phyloP scores from a whole-genome alignment of 2,329 filamentous ascomycete species.

The Nemania abortiva region DNA sequence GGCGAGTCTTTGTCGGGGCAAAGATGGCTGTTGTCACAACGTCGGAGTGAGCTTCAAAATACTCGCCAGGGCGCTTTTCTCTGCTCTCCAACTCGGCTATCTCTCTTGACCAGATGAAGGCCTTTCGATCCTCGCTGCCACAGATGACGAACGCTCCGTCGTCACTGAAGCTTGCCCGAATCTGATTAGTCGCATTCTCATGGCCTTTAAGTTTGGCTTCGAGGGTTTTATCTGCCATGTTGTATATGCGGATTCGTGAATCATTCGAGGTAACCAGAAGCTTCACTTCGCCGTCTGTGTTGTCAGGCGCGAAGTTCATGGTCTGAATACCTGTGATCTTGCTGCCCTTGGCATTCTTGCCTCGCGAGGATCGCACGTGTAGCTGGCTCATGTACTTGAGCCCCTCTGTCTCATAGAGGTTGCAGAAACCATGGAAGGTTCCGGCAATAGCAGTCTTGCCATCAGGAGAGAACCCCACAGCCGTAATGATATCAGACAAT shows the following conservation, averaged over 20 bases:
- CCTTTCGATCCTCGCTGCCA: conserved; percentile 90
- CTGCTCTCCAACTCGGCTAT: conserved; percentile 72
- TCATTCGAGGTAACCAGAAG: conserved; percentile 95
- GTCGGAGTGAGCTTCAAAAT: conserved; percentile 89
- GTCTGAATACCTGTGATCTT: conserved; percentile 97
- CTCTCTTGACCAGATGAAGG: conserved; percentile 88
- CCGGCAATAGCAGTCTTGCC: conserved; percentile 91
- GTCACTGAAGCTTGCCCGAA: conserved; percentile 88
- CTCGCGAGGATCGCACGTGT: conserved; percentile 91
- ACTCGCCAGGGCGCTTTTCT: conserved; percentile 86
- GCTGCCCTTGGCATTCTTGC: conserved; percentile 94
- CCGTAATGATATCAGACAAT: conserved; percentile 89
- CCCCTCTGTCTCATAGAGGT: conserved; percentile 93
- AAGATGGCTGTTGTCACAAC: conserved; percentile 92
- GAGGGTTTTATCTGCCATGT: conserved; percentile 83
- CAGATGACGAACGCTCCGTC: conserved; percentile 89
- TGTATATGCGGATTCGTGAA: conserved; percentile 90
- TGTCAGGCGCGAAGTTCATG: conserved; percentile 65
- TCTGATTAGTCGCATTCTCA: conserved; percentile 90
- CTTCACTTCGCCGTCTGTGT: conserved; percentile 75
- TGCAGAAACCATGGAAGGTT: conserved; percentile 83
- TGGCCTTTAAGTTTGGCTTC: conserved; percentile 93
- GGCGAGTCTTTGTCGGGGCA: conserved; percentile 82
- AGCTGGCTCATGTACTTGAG: conserved; percentile 86
- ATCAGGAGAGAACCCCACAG: conserved; percentile 92